Evolutionary conservation across 192 early-diverging fungal genomes (phyloP).

Genomic region (Coemansia sp.): DNA sequence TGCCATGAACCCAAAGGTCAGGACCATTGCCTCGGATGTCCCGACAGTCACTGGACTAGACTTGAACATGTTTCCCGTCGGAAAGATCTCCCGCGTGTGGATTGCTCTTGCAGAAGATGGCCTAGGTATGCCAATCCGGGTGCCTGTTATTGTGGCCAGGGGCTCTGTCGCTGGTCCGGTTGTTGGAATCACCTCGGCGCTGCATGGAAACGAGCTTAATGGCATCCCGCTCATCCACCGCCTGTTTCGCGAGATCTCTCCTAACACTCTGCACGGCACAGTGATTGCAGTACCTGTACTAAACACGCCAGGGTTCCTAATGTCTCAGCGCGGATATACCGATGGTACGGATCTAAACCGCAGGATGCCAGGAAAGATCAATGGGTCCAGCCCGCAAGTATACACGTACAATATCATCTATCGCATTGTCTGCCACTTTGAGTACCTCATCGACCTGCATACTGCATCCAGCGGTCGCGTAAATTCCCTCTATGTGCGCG

Average conservation of each 20-base stretch:
- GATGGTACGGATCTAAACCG: constrained; percentile 90
- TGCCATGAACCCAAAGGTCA: constrained; percentile 5
- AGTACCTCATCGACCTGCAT: constrained; percentile 86
- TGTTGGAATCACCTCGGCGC: constrained; percentile 73
- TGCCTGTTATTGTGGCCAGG: constrained; percentile 78
- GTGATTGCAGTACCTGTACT: constrained; percentile 88
- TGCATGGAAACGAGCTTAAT: constrained; percentile 92
- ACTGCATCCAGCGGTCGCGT: constrained; percentile 82
- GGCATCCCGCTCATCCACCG: constrained; percentile 89
- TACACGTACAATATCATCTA: constrained; percentile 81
- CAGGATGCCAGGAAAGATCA: constrained; percentile 74
- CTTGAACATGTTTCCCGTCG: constrained; percentile 55
- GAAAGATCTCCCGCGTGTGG: constrained; percentile 61
- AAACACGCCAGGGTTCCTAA: constrained; percentile 82
- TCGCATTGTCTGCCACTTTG: constrained; percentile 76
- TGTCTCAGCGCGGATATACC: constrained; percentile 74
- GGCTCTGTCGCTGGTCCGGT: constrained; percentile 63
- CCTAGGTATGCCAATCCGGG: constrained; percentile 59
- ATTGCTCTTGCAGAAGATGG: constrained; percentile 65
- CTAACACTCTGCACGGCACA: constrained; percentile 71
- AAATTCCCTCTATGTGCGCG: constrained; percentile 86
- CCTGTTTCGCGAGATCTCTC: constrained; percentile 76
- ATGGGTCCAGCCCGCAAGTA: constrained; percentile 78
- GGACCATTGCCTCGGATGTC: constrained; percentile 5
- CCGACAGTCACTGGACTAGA: constrained; percentile 58